phyloP scores from a whole-genome alignment of 148 eudicot genomes.

The Chenopodium berlandieri region DNA sequence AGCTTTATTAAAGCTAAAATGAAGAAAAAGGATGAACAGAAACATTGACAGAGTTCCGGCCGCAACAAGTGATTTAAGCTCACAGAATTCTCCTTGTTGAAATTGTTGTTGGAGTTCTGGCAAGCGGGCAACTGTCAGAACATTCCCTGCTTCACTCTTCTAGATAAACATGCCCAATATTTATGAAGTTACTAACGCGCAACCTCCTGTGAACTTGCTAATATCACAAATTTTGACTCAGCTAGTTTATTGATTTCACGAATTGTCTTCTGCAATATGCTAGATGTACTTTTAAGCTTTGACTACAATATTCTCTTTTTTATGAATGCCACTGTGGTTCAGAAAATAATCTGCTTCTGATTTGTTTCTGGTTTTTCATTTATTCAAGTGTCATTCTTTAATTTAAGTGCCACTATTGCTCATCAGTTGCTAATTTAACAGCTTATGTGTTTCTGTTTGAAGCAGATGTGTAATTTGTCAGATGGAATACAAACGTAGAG shows the following conservation, averaged over 20 bases:
- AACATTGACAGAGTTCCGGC: neutral
- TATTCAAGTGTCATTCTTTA: neutral
- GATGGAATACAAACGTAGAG: slow-evolving; percentile 90
- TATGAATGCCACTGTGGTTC: neutral
- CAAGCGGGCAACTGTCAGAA: neutral
- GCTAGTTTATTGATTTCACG: neutral
- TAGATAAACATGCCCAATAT: neutral
- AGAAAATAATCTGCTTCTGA: neutral
- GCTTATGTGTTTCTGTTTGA: neutral
- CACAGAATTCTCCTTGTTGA: too few relatives aligned
- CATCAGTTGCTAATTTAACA: neutral
- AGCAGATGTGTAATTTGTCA: slow-evolving; percentile 96
- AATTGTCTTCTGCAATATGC: neutral
- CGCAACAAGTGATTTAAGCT: neutral
- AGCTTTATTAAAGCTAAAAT: too few relatives aligned
- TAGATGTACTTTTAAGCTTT: neutral
- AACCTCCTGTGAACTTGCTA: too few relatives aligned
- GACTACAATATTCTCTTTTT: neutral
- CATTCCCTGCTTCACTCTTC: neutral
- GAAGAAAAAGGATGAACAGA: neutral
- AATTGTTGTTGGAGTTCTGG: too few relatives aligned
- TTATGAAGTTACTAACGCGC: neutral
- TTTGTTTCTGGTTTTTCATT: neutral
- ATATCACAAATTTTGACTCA: neutral
- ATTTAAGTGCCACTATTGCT: too few relatives aligned